Evolutionary conservation across 2,329 filamentous ascomycete species (phyloP), one percentile per base, ranked within the genome.

Genomic region (Clonostachys rosea): DNA sequence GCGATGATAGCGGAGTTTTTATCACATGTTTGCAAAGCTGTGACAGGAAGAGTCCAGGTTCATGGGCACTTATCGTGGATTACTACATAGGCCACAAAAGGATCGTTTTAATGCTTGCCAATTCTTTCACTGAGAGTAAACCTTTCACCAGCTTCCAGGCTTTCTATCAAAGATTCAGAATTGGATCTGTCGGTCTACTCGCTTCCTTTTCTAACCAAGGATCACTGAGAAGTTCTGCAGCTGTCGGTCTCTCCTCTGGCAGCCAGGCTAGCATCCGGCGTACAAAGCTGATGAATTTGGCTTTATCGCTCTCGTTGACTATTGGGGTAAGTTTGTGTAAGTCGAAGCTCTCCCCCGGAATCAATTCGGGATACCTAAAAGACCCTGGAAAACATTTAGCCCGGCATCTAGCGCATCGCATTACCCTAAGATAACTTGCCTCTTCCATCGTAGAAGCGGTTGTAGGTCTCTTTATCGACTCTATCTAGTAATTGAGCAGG

Each of bases 231-330:
- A 63, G 44, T 44, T 63, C 58, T 41, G 52, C 55, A 13, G 59
- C 57, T 4, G 60, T 63, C 30, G 56, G 54, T 9, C 61, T 54
- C 36, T 62, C 48, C 44, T 60, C 57, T 1, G 61, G 61, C 12
- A 53, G n/a, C 60, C 61, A 63, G 2, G 52, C 51, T 18, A 63
- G 40, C 59, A 63, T 63, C 10, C 58, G 52, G 43, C 52, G 56
- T 12, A 55, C 52, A 54, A 63, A 63, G 30, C 49, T 49, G 50
- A 63, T 49, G 30, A 63, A 63, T 1, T 57, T 50, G 18, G 40
- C 41, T 43, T 54, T 51, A 42, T 63, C 51, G 8, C 55, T 47
- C 33, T 52, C 53, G 9, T 58, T 50, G 3, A 58, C 52, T 45
- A 56, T 53, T 14, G 50, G 51, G 1, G 54, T 56, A 7, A 45